phyloP scores from a whole-genome alignment of 352 stramenopile genomes.

The Phytophthora pluvialis region DNA sequence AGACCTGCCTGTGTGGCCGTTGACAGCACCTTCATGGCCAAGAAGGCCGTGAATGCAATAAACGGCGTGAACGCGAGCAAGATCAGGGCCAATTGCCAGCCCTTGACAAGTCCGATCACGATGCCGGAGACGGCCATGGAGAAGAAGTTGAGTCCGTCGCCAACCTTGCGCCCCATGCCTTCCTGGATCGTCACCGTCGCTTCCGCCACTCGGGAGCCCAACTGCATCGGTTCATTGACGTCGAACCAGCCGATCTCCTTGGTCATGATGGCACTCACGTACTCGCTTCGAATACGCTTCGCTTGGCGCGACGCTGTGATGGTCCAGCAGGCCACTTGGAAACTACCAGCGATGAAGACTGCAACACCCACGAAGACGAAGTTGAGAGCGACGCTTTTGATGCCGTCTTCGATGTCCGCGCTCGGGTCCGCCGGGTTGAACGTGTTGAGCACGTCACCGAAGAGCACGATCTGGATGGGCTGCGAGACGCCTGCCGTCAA shows the following conservation, averaged over 20 bases:
- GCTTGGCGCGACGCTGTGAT: constrained; percentile 68
- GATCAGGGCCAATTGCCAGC: constrained; percentile 73
- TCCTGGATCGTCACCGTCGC: constrained; percentile 64
- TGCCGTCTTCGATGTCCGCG: constrained; percentile 33
- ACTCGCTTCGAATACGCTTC: constrained; percentile 61
- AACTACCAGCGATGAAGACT: constrained; percentile 53
- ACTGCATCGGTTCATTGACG: constrained; percentile 66
- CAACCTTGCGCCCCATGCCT: constrained; percentile 69
- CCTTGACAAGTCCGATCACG: constrained; percentile 65
- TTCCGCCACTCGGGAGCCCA: constrained; percentile 57
- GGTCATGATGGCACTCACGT: constrained; percentile 60
- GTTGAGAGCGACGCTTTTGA: constrained; percentile 54
- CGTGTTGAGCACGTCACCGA: constrained; percentile 75
- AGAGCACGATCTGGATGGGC: constrained; percentile 74
- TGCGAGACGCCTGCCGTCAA: constrained; percentile 54
- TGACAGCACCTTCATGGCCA: constrained; percentile 60
- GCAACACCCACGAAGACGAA: constrained; percentile 63
- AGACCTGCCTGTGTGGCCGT: constrained; percentile 54
- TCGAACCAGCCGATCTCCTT: constrained; percentile 80
- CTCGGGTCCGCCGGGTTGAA: constrained; percentile 57
- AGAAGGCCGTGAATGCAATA: constrained; percentile 55
- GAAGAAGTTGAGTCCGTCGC: constrained; percentile 60
- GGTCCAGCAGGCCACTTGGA: constrained; percentile 70
- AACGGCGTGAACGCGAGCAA: constrained; percentile 71
- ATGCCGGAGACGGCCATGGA: constrained; percentile 72